Evolutionary conservation across 2,329 filamentous ascomycete species (phyloP), one percentile per base, ranked within the genome.

Genomic region (Coniochaeta sp.): DNA sequence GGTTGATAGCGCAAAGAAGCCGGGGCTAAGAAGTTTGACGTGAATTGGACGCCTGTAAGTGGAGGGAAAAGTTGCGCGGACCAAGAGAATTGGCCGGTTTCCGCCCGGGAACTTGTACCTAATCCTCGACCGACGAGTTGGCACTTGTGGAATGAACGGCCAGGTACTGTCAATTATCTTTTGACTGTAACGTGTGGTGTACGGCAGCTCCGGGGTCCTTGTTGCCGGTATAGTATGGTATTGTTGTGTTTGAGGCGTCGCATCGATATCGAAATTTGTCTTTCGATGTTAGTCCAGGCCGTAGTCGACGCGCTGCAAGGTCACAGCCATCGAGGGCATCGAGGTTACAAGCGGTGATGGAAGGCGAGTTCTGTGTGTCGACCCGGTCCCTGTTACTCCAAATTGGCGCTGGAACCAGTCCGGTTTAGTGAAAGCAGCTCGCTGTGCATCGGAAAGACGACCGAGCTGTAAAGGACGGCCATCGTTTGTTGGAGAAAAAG

Each of bases 41-140:
- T 48, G 13, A 32, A 26, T 35, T 35, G 10, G 30, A 24, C 47
- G 30, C n/a, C 31, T 49, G 47, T 49, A 33, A 49, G 47, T 49
- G 47, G 47, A 49, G 47, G 47, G 47, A 49, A 49, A 49, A 49
- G 31, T 32, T n/a, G n/a, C 31, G 28, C 18, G 16, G 47, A 28
- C n/a, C 45, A 22, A 18, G 16, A 30, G 45, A 48, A 24, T 30
- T 48, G 26, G 24, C 27, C 45, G 28, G 24, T 48, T 48, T 28
- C 45, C 28, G 28, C 24, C 45, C 24, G 26, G 18, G 45, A n/a
- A n/a, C n/a, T 2, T 47, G 24, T 18, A n/a, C n/a, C 24, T 28
- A 13, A 16, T 24, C 31, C 13, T 28, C 22, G n/a, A 26, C 31
- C 28, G 22, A 49, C 30, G 20, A 2, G 28, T 13, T 24, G 31